Conservation (phyloP, 2,329 filamentous ascomycete species). For the Sclerotinia subarctica region DNA sequence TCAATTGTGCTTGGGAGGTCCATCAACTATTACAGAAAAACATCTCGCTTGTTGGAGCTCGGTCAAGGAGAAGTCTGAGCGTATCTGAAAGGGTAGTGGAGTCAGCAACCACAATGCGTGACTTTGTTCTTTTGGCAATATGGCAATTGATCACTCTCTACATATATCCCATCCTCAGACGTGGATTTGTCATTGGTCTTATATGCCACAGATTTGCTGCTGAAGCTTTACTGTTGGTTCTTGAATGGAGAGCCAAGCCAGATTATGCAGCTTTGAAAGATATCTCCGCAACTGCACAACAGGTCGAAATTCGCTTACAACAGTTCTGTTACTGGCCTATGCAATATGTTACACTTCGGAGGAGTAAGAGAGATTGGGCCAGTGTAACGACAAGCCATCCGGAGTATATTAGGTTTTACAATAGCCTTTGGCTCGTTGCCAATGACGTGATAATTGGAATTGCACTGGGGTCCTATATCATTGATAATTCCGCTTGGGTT, state of each 20-base stretch:
- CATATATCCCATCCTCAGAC: slow-evolving; percentile 72
- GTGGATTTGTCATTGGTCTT: slow-evolving; percentile 71
- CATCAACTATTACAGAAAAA: slow-evolving; percentile 85
- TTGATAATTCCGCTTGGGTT: slow-evolving; percentile 86
- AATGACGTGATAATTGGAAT: slow-evolving; percentile 99
- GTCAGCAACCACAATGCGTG: slow-evolving; percentile 82
- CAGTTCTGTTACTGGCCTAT: slow-evolving; percentile 99
- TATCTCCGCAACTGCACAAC: slow-evolving; percentile 92
- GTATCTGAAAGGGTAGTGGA: slow-evolving; percentile 93
- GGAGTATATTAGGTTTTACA: slow-evolving; percentile 98
- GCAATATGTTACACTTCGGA: slow-evolving; percentile 88
- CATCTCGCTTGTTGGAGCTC: slow-evolving; percentile 75
- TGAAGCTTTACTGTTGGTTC: slow-evolving; percentile 71
- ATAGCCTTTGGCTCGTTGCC: slow-evolving; percentile 95
- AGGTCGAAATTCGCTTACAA: slow-evolving; percentile 93
- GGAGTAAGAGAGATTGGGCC: slow-evolving; percentile 87
- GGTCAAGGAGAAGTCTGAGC: slow-evolving; percentile 80
- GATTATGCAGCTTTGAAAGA: slow-evolving; percentile 87
- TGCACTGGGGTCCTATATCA: slow-evolving; percentile 91
- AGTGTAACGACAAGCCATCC: slow-evolving; percentile 94
- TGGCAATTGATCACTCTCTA: slow-evolving; percentile 72
- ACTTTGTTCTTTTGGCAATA: slow-evolving; percentile 65
- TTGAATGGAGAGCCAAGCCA: slow-evolving; percentile 81
- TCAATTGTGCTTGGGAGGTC: slow-evolving; percentile 94
- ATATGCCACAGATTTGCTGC: slow-evolving; percentile 77